phyloP scores from a whole-genome alignment of 2,329 filamentous ascomycete genomes.

The Cercospora sp. region DNA sequence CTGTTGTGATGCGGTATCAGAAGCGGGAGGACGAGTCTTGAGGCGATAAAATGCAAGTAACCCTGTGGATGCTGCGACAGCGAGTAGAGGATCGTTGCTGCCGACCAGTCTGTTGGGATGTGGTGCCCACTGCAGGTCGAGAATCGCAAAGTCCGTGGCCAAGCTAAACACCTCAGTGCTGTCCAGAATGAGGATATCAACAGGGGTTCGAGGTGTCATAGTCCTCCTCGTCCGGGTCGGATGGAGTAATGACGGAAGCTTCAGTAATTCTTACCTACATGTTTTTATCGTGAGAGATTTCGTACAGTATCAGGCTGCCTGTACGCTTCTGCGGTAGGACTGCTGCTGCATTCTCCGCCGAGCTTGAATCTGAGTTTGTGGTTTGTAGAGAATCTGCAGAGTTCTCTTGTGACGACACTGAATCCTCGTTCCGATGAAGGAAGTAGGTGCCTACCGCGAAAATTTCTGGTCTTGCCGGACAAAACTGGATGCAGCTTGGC shows the following conservation, averaged over 20 bases:
- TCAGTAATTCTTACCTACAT: conserved; percentile 55
- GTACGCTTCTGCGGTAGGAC: conserved; percentile 51
- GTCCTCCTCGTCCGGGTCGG: background rate
- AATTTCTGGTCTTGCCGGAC: conserved; percentile 60
- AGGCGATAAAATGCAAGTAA: conserved; percentile 65
- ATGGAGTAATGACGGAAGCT: background rate
- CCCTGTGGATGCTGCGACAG: conserved; percentile 75
- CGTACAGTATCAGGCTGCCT: conserved; percentile 71
- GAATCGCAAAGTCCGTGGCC: conserved; percentile 46
- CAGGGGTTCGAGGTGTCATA: conserved; percentile 32
- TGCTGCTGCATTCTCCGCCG: conserved; percentile 1
- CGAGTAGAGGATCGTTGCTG: conserved; percentile 54
- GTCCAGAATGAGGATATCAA: background rate
- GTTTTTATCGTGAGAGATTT: conserved; percentile 46
- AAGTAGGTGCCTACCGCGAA: conserved; percentile 86
- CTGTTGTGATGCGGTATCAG: conserved; percentile 25
- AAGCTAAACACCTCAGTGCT: conserved; percentile 26
- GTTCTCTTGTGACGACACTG: background rate
- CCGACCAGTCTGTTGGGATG: conserved; percentile 37
- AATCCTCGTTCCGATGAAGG: conserved; percentile 54
- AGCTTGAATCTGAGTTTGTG: background rate
- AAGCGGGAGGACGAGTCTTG: background rate
- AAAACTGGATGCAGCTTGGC: conserved; percentile 77
- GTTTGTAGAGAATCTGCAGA: conserved; percentile 19
- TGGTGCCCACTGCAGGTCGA: conserved; percentile 81